Base-by-base conservation (phyloP, 345 rosid genomes). In the Murraya koenigii region DNA sequence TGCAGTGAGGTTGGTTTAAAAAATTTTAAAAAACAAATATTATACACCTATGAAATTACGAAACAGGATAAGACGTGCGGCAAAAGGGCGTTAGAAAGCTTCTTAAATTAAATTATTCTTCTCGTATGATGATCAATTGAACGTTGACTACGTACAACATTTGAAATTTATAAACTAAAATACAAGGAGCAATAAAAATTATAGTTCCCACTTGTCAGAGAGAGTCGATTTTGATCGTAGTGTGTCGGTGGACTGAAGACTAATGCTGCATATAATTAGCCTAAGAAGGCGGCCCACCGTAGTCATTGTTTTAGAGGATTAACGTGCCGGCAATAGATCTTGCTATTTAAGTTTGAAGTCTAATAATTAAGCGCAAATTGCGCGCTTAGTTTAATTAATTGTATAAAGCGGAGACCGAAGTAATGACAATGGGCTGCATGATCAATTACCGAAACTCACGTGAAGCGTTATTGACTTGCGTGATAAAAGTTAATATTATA, bases 361-460 rank as follows among this genome's bases (percentile, higher is more conserved):
- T 39, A 19, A 64, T 6, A 75, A 75, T 64, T 47, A 49, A 13
- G 71, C 78, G 41, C 69, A 30, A 75, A 26, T 63, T 47, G 70
- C 61, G 60, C 47, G 11, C 35, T 60, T 72, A 38, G 41, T 58
- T 10, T 30, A 58, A 25, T 52, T 52, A 52, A 52, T 44, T n/a
- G 3, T 10, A 41, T 15, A 2, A 6, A 26, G 56, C 15, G 30
- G 17, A 15, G 32, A 17, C 26, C 11, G 47, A 32, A 47, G 30
- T 38, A 26, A 23, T 7, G 20, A 26, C 33, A 7, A 54, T 28
- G 55, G 54, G 19, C 54, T 22, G 3, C 20, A 23, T 7, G 6
- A 17, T 73, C 65, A 72, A 73, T 39, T 38, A 17, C 17, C 56
- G n/a, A 52, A 52, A 52, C 19, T 52, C 22, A 52, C 56, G 56